Conservation (phyloP, 2,329 filamentous ascomycete species). For the Aureobasidium melanogenum region DNA sequence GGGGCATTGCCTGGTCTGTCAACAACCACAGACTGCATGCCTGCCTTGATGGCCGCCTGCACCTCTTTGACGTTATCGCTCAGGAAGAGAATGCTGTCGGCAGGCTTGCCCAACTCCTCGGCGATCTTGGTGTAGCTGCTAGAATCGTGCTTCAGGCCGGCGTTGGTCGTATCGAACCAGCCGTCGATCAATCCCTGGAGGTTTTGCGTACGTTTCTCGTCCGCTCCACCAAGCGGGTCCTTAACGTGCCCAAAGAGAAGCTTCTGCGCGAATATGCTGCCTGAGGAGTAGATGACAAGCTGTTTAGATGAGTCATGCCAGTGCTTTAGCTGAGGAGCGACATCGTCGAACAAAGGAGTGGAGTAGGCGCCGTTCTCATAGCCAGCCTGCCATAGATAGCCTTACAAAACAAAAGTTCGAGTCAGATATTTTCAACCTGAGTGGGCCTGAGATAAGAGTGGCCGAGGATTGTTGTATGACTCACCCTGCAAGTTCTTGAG, state of each 20-base stretch:
- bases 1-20: constrained; percentile 62
- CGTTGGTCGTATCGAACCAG: constrained; percentile 76
- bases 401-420: constrained; percentile 16
- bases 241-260: constrained; percentile 59
- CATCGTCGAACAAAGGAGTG: constrained; percentile 67
- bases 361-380: constrained; percentile 61
- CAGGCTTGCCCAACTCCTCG: constrained; percentile 36
- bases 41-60: constrained; percentile 34
- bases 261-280: constrained; percentile 72
- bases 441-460: constrained; percentile 4
- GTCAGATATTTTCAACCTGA: neutral
- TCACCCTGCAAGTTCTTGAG: constrained; percentile 65
- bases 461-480: constrained; percentile 27
- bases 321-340: constrained; percentile 50
- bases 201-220: constrained; percentile 48
- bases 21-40: constrained; percentile 35
- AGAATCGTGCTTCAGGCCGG: constrained; percentile 61
- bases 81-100: constrained; percentile 61
- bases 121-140: constrained; percentile 61
- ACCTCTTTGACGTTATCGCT: constrained; percentile 65
- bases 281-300: constrained; percentile 72
- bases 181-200: constrained; percentile 50
- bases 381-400: constrained; percentile 67
- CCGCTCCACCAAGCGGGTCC: constrained; percentile 9
- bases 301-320: constrained; percentile 51